Percentiles rank a stretch among this genome's conserved stretches.
phyloP scores from a whole-genome alignment of 345 rosid genomes.

The Leavenworthia alabamica region DNA sequence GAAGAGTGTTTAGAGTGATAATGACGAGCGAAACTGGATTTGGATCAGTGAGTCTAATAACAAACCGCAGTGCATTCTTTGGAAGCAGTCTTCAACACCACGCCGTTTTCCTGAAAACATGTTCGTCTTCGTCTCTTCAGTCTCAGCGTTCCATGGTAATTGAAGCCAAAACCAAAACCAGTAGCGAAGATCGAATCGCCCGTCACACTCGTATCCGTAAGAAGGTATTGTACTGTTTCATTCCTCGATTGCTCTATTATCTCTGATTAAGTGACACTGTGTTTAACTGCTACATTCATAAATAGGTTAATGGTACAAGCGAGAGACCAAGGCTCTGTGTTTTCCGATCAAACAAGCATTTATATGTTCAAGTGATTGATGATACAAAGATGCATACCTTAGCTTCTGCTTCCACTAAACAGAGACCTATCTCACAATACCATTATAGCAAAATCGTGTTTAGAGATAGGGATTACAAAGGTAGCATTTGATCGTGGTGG shows the following conservation, averaged over 20 bases:
- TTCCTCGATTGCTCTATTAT: background rate
- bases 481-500: conserved; percentile 94
- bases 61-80: conserved; percentile 25
- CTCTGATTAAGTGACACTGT: too few species aligned
- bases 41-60: conserved; percentile 18
- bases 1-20: background rate
- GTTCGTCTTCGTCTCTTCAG: conserved; percentile 22
- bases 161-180: conserved; percentile 61
- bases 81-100: conserved; percentile 30
- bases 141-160: conserved; percentile 31
- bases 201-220: conserved; percentile 88
- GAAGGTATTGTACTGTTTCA: conserved; percentile 57
- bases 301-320: conserved; percentile 73
- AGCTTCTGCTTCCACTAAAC: conserved; percentile 82
- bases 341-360: conserved; percentile 86
- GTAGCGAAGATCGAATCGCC: conserved; percentile 66
- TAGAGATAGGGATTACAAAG: conserved; percentile 84
- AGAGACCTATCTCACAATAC: conserved; percentile 60
- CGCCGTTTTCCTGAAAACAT: conserved; percentile 26
- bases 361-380: conserved; percentile 90
- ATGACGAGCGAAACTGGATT: conserved; percentile 33
- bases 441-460: conserved; percentile 66
- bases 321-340: conserved; percentile 86
- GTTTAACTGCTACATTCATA: too few species aligned
- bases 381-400: conserved; percentile 97